phyloP scores from a whole-genome alignment of 257 asterid genomes.

The Asclepias syriaca region DNA sequence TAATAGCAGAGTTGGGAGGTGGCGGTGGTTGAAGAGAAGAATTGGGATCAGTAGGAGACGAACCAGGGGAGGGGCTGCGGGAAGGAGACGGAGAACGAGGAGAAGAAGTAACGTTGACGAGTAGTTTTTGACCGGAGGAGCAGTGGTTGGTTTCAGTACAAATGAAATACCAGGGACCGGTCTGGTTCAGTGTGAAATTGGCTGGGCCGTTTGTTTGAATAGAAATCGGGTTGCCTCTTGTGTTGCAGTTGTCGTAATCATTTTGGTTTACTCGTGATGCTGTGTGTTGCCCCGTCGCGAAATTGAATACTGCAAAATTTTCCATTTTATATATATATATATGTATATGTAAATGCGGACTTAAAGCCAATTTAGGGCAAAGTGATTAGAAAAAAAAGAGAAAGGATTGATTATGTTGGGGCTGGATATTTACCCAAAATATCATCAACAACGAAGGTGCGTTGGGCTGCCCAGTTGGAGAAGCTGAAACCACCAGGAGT shows the following conservation, averaged over 20 bases:
- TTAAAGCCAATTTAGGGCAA: no score
- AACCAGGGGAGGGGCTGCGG: constrained; percentile 1
- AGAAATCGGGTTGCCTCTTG: constrained; percentile 18
- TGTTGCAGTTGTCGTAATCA: constrained; percentile 33
- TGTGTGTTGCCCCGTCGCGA: constrained; percentile 37
- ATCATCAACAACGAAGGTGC: constrained; percentile 38
- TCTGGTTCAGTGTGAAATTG: constrained; percentile 29
- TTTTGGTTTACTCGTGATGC: constrained; percentile 42
- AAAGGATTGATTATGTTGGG: not conserved
- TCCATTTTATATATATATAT: not conserved
- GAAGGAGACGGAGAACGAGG: not conserved
- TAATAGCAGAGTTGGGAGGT: not conserved
- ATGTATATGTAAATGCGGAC: not conserved
- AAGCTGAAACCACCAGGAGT: constrained; percentile 34
- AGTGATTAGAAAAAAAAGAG: not conserved
- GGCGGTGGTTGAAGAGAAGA: not conserved
- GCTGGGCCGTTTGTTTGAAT: constrained; percentile 42
- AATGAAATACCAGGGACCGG: constrained; percentile 3
- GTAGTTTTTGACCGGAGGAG: not conserved
- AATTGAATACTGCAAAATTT: constrained; percentile 57
- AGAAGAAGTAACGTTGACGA: not conserved
- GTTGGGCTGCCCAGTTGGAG: constrained; percentile 45
- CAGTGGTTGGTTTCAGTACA: constrained; percentile 8
- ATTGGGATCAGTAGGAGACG: not conserved
- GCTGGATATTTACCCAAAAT: constrained; percentile 33